These are phyloP conservation scores for Reutealis trisperma DNA, from an alignment of 345 rosid genomes.

Conservation along the genomic window DNA sequence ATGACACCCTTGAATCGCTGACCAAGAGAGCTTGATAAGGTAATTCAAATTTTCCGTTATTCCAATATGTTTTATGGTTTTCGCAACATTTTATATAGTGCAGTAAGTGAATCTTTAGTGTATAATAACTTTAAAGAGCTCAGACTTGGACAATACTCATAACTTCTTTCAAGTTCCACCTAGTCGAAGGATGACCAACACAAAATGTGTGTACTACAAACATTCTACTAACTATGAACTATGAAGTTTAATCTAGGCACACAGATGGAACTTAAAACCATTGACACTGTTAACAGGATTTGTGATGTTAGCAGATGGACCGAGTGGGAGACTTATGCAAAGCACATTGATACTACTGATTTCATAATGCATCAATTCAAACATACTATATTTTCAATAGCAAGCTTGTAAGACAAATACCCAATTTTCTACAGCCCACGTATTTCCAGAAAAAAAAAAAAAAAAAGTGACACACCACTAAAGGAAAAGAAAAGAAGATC, in stretches of 20 bases:
- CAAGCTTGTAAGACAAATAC: background rate
- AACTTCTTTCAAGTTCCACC: background rate
- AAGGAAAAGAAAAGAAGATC: background rate
- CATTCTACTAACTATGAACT: background rate
- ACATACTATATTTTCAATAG: background rate
- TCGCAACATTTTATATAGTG: background rate
- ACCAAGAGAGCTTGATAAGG: background rate
- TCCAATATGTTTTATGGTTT: background rate
- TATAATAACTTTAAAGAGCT: no score
- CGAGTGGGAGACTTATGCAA: background rate
- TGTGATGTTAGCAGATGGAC: background rate
- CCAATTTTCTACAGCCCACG: background rate
- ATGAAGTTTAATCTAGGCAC: background rate
- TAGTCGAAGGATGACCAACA: background rate
- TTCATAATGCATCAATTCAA: background rate
- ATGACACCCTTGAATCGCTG: background rate
- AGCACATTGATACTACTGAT: background rate
- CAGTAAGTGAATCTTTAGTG: background rate
- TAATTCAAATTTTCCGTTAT: background rate
- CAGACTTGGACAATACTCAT: background rate
- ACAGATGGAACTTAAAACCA: background rate
- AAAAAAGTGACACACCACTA: background rate
- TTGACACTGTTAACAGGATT: background rate
- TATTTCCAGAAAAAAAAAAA: background rate
- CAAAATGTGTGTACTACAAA: background rate